A percentile compares a stretch with the other conserved stretches of the same genome.
These are phyloP conservation scores for Penicillium glabrum DNA, from an alignment of 2,329 filamentous ascomycete genomes.

Conservation along the genomic window DNA sequence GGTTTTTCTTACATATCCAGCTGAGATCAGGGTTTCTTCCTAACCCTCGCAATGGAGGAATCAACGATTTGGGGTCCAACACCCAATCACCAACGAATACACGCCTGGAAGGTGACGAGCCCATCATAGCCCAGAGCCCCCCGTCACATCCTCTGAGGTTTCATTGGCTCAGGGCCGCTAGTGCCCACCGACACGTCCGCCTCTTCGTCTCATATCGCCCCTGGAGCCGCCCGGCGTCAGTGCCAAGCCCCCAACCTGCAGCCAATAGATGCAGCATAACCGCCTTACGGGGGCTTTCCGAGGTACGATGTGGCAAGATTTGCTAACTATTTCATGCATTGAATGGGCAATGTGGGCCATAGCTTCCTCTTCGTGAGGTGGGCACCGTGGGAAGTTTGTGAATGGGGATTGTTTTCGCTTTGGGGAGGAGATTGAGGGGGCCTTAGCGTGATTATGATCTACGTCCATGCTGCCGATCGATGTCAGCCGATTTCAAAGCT, in stretches of 20 bases:
- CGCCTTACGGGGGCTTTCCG: constrained; percentile 1
- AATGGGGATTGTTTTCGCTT: background rate
- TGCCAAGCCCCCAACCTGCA: constrained; percentile 15
- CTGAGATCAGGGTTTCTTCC: background rate
- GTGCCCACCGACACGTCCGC: constrained; percentile 9
- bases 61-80: background rate
- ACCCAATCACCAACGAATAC: constrained; percentile 15
- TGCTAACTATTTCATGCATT: background rate
- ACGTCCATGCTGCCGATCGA: constrained; percentile 10
- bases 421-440: background rate
- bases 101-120: constrained; percentile 9
- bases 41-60: background rate
- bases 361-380: background rate
- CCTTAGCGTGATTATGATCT: constrained; percentile 19
- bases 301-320: background rate
- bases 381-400: background rate
- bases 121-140: constrained; percentile 1
- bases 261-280: constrained; percentile 11
- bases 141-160: constrained; percentile 20
- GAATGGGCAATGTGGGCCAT: background rate
- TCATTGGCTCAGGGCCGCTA: constrained; percentile 19
- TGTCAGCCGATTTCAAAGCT: constrained; percentile 1
- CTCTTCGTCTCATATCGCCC: constrained; percentile 18
- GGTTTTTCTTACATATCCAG: background rate
- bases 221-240: constrained; percentile 21